These are phyloP conservation scores for Arthroderma sp. DNA, from an alignment of 2,329 filamentous ascomycete genomes.

Conservation along the genomic window DNA sequence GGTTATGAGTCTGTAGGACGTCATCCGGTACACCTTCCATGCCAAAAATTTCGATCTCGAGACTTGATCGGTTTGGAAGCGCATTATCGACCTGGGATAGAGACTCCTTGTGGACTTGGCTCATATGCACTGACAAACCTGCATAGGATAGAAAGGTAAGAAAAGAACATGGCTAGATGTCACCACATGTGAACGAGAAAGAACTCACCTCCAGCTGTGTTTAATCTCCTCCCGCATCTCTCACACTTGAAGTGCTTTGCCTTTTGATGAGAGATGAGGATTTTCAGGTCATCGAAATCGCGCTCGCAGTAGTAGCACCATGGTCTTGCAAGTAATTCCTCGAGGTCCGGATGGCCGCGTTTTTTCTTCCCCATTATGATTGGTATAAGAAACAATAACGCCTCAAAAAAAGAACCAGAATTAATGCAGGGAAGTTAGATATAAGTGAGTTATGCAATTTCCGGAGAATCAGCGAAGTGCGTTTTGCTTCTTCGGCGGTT, in stretches of 20 bases:
- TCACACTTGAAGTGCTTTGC: slow-evolving; percentile 99
- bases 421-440: background rate
- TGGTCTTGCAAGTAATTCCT: slow-evolving; percentile 70
- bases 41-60: slow-evolving; percentile 93
- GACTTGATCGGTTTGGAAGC: slow-evolving; percentile 67
- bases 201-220: slow-evolving; percentile 79
- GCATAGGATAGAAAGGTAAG: slow-evolving; percentile 7
- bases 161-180: background rate
- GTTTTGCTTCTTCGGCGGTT: background rate
- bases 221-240: slow-evolving; percentile 72
- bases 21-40: slow-evolving; percentile 95
- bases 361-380: slow-evolving; percentile 73
- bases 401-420: slow-evolving; percentile 2
- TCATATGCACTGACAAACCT: slow-evolving; percentile 95
- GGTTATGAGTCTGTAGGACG: slow-evolving; percentile 68
- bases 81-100: slow-evolving; percentile 84
- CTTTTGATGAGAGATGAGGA: slow-evolving; percentile 93
- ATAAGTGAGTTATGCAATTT: background rate
- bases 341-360: slow-evolving; percentile 70
- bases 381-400: slow-evolving; percentile 10
- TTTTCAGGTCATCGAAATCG: slow-evolving; percentile 94
- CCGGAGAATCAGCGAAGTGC: background rate
- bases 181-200: background rate
- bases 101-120: slow-evolving; percentile 94
- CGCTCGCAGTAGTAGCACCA: slow-evolving; percentile 99